Evolutionary conservation across 2,329 filamentous ascomycete genomes (phyloP).

Genomic region (Torrubiellomyces zombiae): DNA sequence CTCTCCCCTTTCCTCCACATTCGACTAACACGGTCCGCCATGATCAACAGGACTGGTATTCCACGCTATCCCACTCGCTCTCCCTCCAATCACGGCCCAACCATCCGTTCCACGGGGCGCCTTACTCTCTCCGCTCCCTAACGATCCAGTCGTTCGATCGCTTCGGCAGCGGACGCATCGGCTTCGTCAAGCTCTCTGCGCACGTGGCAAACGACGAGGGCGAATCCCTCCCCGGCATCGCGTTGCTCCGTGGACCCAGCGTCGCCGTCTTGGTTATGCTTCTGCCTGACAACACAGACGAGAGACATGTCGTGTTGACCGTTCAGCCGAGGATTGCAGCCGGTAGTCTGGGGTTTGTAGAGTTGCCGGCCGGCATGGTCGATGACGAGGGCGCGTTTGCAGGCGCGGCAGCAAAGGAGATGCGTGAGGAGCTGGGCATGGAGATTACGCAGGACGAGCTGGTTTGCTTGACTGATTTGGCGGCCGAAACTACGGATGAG

Average conservation of each 20-base stretch:
- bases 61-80: slow-evolving; percentile 28
- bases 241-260: slow-evolving; percentile 42
- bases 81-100: slow-evolving; percentile 21
- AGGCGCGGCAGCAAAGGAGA: slow-evolving; percentile 42
- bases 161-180: slow-evolving; percentile 29
- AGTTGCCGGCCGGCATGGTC: slow-evolving; percentile 44
- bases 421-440: slow-evolving; percentile 42
- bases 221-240: slow-evolving; percentile 33
- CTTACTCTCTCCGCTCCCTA: slow-evolving; percentile 34
- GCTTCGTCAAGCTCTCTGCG: slow-evolving; percentile 40
- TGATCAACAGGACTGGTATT: slow-evolving; percentile 27
- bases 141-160: slow-evolving; percentile 36
- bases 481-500: slow-evolving; percentile 15
- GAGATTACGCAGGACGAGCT: slow-evolving; percentile 31
- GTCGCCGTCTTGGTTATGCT: slow-evolving; percentile 44
- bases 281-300: slow-evolving; percentile 32
- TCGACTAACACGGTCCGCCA: not conserved
- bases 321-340: slow-evolving; percentile 41
- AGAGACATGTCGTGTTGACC: slow-evolving; percentile 41
- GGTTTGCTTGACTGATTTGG: slow-evolving; percentile 34
- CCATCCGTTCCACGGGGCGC: slow-evolving; percentile 36
- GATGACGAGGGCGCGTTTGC: slow-evolving; percentile 35
- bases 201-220: slow-evolving; percentile 28
- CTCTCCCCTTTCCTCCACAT: not conserved
- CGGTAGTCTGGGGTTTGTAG: slow-evolving; percentile 35